Base-by-base conservation (phyloP, 2,329 filamentous ascomycete species). In the Amesomyces nigricolor region DNA sequence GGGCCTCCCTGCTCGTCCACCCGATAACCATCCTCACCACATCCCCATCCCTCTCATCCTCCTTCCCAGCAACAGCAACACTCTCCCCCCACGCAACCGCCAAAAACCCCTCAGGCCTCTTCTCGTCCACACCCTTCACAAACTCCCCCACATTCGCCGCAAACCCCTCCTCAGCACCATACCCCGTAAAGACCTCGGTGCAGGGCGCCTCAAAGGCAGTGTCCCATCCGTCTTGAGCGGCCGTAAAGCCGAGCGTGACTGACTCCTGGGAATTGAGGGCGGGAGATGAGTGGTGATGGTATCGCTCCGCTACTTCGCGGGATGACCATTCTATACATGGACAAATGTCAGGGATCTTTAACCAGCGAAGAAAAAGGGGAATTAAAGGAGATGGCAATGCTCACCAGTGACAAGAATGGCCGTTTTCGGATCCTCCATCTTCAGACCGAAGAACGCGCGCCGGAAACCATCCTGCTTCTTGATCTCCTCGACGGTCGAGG, bases 131-230 rank as follows among this genome's bases (percentile, higher is more conserved):
- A 1, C 13, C 40, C 7, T n/a, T 40, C 17, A 52, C 43, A 45
- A 65, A 65, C 50, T 43, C 30, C 10, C 30, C 53, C 32, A 57
- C 51, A 10, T 61, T 56, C 13, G 37, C 61, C n/a, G 30, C 49
- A 43, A 63, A 66, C 10, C 53, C 57, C 2, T 58, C 44, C 51
- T 59, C 53, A 5, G 56, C 57, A n/a, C 60, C 62, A 55, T 59
- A 65, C 32, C 59, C 61, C 11, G 64, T 63, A 40, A 64, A 65
- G 3, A 65, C 51, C 57, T 65, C 65, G 6, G 64, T 65, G 40
- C 57, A 57, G 2, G 64, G 62, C 22, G 60, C 58, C 9, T 37
- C 47, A 4, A 62, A 16, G 5, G 46, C 47, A 2, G 29, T 1
- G 2, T 19, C 6, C 53, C 29, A 60, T 10, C 4, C 37, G 13